Evolutionary conservation across 805 yeast species (phyloP), one percentile per base, ranked within the genome.

Genomic region (Zygosaccharomyces pseudorouxii): DNA sequence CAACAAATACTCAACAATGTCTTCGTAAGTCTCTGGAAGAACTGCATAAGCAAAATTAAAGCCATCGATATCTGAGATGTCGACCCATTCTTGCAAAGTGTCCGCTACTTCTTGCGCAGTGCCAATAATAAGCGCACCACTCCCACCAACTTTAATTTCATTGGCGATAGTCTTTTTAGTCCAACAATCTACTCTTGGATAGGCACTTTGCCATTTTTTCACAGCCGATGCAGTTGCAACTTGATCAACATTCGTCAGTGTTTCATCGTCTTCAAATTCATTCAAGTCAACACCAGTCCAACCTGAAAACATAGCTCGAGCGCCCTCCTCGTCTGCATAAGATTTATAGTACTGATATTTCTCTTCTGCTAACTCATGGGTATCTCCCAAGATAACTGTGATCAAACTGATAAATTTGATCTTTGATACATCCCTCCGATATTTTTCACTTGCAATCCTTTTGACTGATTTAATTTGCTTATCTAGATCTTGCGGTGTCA

Each of bases 241-340:
- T 14, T 64, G 62, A 3, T 62, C 66, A 11, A 62, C 55, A 22
- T 61, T 58, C 9, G 55, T 55, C 27, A 74, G 54, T 45, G 71
- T 75, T 44, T 70, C 70, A 20, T 71, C 74, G 46, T 67, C 64
- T 12, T 51, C 63, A 55, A 63, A 73, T 20, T 61, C 55, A 27
- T 70, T 64, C 43, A 70, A 63, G 45, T 74, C 77, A 37, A 70
- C 60, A 4, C 74, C 75, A 10, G 72, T 70, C 75, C 77, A 73
- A 3, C 78, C 78, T 27, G 76, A 69, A 54, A 74, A 65, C 42
- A 74, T 58, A 0, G 75, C 75, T 41, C 71, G 68, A 1, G 76
- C 76, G 14, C 76, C 77, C 49, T 72, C 77, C 7, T 64, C 57
- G 51, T 71, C 73, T 1, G 70, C 70, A 47, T 65, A 61, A 5